Evolutionary conservation across 495 filamentous ascomycete species (phyloP).

Genomic region (Elaphomyces granulatus): DNA sequence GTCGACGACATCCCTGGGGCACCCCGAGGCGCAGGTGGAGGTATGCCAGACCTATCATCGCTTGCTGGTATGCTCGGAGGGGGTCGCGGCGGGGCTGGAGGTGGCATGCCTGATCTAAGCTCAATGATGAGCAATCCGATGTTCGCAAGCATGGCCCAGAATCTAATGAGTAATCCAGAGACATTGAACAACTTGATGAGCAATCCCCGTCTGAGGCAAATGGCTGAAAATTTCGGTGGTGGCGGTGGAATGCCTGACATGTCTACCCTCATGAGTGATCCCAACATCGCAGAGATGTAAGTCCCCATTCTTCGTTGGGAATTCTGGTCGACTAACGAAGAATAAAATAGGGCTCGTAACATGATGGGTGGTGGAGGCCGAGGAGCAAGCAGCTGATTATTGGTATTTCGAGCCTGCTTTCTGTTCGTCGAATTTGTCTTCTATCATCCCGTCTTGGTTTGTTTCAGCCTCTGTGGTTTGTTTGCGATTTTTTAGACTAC

Average conservation of each 20-base stretch:
- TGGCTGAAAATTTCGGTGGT: conserved; percentile 45
- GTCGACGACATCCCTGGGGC: conserved; percentile 32
- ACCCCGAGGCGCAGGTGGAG: conserved; percentile 38
- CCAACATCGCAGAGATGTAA: conserved; percentile 85
- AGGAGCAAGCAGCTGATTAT: too few relatives aligned
- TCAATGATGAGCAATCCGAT: conserved; percentile 94
- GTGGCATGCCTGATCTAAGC: conserved; percentile 75
- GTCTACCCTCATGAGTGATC: conserved; percentile 72
- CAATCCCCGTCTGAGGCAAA: conserved; percentile 74
- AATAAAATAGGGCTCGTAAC: conserved; percentile 54
- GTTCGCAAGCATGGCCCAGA: conserved; percentile 93
- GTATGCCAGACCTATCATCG: conserved; percentile 63
- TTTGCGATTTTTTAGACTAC: too few relatives aligned
- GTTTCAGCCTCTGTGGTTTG: too few relatives aligned
- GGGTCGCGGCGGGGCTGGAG: conserved; percentile 43
- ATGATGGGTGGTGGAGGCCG: conserved; percentile 55
- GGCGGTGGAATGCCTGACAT: conserved; percentile 72
- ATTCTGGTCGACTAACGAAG: neutral
- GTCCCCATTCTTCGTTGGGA: conserved; percentile 19
- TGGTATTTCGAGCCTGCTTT: too few relatives aligned
- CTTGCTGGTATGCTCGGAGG: conserved; percentile 62
- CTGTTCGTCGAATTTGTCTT: too few relatives aligned
- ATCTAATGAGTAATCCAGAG: conserved; percentile 89
- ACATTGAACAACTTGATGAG: conserved; percentile 81
- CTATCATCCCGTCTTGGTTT: too few relatives aligned